Base-by-base conservation (phyloP, 2,329 filamentous ascomycete genomes). In the Cadophora luteo-olivacea region DNA sequence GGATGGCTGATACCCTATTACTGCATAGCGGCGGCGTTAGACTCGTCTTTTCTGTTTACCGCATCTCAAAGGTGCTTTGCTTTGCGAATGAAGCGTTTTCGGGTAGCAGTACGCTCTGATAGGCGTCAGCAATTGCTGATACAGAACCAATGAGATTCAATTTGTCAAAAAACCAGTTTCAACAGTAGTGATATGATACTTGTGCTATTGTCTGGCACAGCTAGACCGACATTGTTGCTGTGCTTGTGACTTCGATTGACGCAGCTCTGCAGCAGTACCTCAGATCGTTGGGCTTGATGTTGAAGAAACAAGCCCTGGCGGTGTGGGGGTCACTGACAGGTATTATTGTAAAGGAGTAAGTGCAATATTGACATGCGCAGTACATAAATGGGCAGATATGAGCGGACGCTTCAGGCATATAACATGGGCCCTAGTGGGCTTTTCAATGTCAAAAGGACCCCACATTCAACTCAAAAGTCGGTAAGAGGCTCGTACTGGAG, bases 21-120 rank as follows among this genome's bases (percentile, higher is more conserved):
- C 19, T 45, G 33, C 33, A 41, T 38, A 60, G n/a, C 36, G n/a
- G 9, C 4, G 36, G 57, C 36, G 16, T 60, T 41, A 25, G 29
- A 45, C 57, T 51, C n/a, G 60, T 22, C 19, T 19, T 19, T 29
- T 19, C 38, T 61, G 22, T 62, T 33, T 62, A 14, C 14, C 16
- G 41, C 41, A 29, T 62, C 41, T 32, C 6, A 33, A 49, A 49
- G 7, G n/a, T 48, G 24, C 25, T 6, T 32, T 49, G 3, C 14
- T 32, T 48, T 62, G 2, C 19, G 22, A 49, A 33, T 62, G 25
- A 29, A 32, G 38, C 16, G 38, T 49, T 36, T 49, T n/a, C 38
- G 60, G 45, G 45, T 49, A 62, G 60, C 60, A 49, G 33, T 33
- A 48, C 41, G 60, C 25, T 41, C 41, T 62, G 41, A 62, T 8